Evolutionary conservation across 202 grass and related monocot genomes (phyloP).

Genomic region (Panicum hallii): DNA sequence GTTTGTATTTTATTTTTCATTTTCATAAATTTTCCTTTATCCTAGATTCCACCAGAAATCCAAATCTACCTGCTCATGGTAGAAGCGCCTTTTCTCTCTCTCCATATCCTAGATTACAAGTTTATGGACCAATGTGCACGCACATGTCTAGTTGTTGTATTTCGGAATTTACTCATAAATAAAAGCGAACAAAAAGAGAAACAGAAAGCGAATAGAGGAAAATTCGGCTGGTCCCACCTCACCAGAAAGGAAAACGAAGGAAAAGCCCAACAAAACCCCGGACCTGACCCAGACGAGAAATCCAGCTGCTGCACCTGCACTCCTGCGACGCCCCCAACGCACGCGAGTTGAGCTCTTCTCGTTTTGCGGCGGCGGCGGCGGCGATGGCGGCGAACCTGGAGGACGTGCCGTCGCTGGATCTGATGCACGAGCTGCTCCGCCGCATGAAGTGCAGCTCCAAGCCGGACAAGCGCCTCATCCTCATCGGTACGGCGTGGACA

Average conservation of each 20-base stretch:
- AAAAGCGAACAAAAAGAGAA: too few species aligned
- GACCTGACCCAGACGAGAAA: background rate
- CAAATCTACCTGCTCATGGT: too few species aligned
- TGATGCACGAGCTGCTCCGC: constrained; percentile 93
- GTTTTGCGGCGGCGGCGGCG: background rate
- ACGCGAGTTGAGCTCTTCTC: background rate
- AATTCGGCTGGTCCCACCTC: background rate
- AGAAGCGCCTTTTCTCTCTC: too few species aligned
- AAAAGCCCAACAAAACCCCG: constrained; percentile 28
- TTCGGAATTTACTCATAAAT: too few species aligned
- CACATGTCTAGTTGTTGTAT: too few species aligned
- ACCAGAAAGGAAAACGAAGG: background rate
- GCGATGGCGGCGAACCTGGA: constrained; percentile 67
- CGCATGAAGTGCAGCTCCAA: constrained; percentile 93
- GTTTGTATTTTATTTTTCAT: too few species aligned
- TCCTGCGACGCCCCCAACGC: background rate
- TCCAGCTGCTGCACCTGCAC: background rate
- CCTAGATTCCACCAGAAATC: too few species aligned
- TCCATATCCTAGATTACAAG: too few species aligned
- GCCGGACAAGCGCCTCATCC: constrained; percentile 98
- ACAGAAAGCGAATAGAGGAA: background rate
- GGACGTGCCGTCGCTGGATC: constrained; percentile 86
- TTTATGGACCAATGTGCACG: too few species aligned
- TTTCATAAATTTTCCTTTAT: too few species aligned
- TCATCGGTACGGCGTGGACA: constrained; percentile 62